A percentile compares a stretch with the other conserved stretches of the same genome.
Conservation (phyloP, 495 filamentous ascomycete species). For the Paragyromitra xinjiangensis region DNA sequence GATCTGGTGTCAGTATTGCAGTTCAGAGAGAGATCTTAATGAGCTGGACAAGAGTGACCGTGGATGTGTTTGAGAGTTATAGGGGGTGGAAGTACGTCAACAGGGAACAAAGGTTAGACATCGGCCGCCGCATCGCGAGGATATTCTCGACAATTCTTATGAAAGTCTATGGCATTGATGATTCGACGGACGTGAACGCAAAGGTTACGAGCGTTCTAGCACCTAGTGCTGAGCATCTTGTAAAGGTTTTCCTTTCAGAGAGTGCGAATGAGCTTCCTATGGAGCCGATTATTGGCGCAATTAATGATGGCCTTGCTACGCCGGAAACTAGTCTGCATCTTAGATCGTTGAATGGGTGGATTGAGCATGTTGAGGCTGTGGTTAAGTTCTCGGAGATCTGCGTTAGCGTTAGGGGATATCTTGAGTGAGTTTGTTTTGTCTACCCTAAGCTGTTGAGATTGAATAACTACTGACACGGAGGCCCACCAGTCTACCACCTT, state of each 20-base stretch:
- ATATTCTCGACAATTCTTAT: conserved; percentile 76
- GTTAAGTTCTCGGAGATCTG: conserved; percentile 74
- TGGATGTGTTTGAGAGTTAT: conserved; percentile 84
- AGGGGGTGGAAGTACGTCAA: conserved; percentile 81
- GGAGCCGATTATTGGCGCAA: conserved; percentile 76
- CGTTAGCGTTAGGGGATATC: conserved; percentile 72
- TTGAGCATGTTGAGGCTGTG: conserved; percentile 69
- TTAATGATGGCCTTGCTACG: conserved; percentile 72
- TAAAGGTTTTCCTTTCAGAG: conserved; percentile 77
- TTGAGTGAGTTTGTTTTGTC: conserved; percentile 60
- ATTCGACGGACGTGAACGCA: conserved; percentile 62
- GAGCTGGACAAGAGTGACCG: conserved; percentile 73
- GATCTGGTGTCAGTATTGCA: conserved; percentile 76
- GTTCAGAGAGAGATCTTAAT: conserved; percentile 75
- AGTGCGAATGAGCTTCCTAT: conserved; percentile 75
- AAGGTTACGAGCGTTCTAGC: conserved; percentile 73
- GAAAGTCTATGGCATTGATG: conserved; percentile 77
- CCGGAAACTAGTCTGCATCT: conserved; percentile 72
- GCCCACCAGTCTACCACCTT: conserved; percentile 60
- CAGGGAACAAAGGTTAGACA: conserved; percentile 70
- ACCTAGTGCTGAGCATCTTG: conserved; percentile 74
- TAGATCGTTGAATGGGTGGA: conserved; percentile 66
- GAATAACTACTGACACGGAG: conserved; percentile 24
- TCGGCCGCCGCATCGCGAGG: conserved; percentile 67
- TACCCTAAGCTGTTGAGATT: neutral